A percentile compares a stretch with the other conserved stretches of the same genome.
phyloP scores from a whole-genome alignment of 495 filamentous ascomycete species.

The Hyphodiscus hymeniophilus region DNA sequence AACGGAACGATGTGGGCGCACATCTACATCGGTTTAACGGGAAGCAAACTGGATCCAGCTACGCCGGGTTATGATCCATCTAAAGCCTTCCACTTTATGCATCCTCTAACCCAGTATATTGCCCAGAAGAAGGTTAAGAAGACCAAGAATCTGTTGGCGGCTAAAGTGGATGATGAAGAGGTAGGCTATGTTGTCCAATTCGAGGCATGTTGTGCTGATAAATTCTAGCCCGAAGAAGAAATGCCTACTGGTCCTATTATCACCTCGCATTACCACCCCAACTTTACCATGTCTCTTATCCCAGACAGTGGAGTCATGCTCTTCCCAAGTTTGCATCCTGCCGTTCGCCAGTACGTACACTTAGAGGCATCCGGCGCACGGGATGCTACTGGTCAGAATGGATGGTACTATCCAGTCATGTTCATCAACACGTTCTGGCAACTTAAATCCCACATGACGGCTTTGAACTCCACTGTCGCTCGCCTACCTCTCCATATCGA shows the following conservation, averaged over 20 bases:
- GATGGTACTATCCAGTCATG: slow-evolving; percentile 93
- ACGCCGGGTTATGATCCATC: slow-evolving; percentile 59
- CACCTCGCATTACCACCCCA: slow-evolving; percentile 88
- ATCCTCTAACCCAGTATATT: slow-evolving; percentile 80
- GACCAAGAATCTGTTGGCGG: slow-evolving; percentile 78
- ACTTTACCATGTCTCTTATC: slow-evolving; percentile 82
- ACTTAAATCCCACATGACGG: slow-evolving; percentile 79
- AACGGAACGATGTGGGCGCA: slow-evolving; percentile 94
- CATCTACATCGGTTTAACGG: slow-evolving; percentile 75
- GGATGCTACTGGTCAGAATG: slow-evolving; percentile 76
- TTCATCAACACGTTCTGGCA: slow-evolving; percentile 98
- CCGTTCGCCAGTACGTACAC: slow-evolving; percentile 65
- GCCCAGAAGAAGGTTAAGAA: slow-evolving; percentile 87
- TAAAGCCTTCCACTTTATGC: slow-evolving; percentile 73
- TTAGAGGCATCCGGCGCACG: slow-evolving; percentile 67
- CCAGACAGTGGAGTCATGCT: slow-evolving; percentile 64
- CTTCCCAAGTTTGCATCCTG: slow-evolving; percentile 62
- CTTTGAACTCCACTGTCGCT: slow-evolving; percentile 86
- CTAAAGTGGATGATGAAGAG: slow-evolving; percentile 39
- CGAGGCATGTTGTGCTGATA: slow-evolving; percentile 16
- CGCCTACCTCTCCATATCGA: slow-evolving; percentile 76
- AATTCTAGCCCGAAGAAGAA: slow-evolving; percentile 26
- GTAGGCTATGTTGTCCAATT: slow-evolving; percentile 13
- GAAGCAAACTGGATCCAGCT: slow-evolving; percentile 65
- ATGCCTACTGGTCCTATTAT: slow-evolving; percentile 55